A percentile compares a stretch with the other conserved stretches of the same genome.
phyloP scores from a whole-genome alignment of 169 alveolate genomes.

The Babesia ovata region DNA sequence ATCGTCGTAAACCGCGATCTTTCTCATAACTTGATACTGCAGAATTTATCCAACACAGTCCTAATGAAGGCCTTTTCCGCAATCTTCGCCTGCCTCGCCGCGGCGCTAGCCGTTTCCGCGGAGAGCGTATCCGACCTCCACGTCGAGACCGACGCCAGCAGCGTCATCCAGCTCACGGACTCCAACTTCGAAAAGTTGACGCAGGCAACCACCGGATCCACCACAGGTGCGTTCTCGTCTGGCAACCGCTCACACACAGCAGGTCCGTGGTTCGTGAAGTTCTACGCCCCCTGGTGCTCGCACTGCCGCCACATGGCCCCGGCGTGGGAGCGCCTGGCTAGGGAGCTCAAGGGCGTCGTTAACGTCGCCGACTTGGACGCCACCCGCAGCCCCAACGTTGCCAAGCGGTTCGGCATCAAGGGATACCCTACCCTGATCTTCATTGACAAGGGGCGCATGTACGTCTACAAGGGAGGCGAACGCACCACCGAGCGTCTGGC shows the following conservation, averaged over 20 bases:
- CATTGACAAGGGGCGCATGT: conserved; percentile 90
- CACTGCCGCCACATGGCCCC: conserved; percentile 87
- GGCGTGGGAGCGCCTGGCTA: conserved; percentile 94
- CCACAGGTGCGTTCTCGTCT: conserved; percentile 60
- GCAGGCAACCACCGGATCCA: conserved; percentile 74
- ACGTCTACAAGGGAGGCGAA: conserved; percentile 76
- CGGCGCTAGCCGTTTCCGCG: conserved; percentile 12
- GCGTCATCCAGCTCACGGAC: conserved; percentile 68
- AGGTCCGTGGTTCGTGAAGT: conserved; percentile 90
- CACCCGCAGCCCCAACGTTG: conserved; percentile 76
- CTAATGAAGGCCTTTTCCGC: conserved; percentile 14
- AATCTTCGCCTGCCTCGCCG: conserved; percentile 1
- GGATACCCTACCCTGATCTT: conserved; percentile 95
- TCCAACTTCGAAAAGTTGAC: conserved; percentile 72
- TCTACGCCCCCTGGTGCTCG: conserved; percentile 93
- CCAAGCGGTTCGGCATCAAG: conserved; percentile 83
- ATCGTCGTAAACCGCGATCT: background rate
- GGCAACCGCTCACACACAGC: background rate
- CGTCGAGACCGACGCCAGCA: conserved; percentile 30
- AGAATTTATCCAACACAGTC: background rate
- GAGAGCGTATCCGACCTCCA: conserved; percentile 13
- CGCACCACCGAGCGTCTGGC: conserved; percentile 72
- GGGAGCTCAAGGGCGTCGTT: conserved; percentile 80
- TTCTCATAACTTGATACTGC: background rate
- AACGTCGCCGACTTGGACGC: conserved; percentile 84